These are phyloP conservation scores for Tephrocybe sp. DNA, from an alignment of 768 basidiomycete genomes.

Conservation along the genomic window DNA sequence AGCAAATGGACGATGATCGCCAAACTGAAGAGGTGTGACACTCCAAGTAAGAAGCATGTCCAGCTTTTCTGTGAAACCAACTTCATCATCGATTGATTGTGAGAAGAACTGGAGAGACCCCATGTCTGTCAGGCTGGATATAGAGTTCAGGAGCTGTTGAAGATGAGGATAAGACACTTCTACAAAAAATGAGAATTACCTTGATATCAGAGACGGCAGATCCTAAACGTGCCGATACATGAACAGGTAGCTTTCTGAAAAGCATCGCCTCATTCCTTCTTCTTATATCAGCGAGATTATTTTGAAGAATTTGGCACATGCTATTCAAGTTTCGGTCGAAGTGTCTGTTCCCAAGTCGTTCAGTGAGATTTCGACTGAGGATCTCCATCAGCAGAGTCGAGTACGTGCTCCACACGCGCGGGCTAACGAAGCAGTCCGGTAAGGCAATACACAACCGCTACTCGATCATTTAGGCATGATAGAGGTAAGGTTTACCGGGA, in stretches of 20 bases:
- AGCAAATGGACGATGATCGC: constrained; percentile 77
- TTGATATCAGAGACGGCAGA: constrained; percentile 59
- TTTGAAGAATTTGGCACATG: constrained; percentile 48
- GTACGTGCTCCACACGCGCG: constrained; percentile 63
- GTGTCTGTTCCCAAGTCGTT: constrained; percentile 28
- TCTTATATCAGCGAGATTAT: constrained; percentile 68
- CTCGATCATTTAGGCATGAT: neutral
- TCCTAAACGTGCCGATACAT: constrained; percentile 57
- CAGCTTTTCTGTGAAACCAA: constrained; percentile 64
- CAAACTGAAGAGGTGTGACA: constrained; percentile 78
- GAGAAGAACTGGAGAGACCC: constrained; percentile 58
- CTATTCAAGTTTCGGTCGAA: constrained; percentile 41
- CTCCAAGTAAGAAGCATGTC: constrained; percentile 79
- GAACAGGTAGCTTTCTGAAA: constrained; percentile 65
- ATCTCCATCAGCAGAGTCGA: constrained; percentile 45
- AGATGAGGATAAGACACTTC: constrained; percentile 1
- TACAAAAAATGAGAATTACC: constrained; percentile 24
- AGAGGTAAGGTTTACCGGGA: neutral
- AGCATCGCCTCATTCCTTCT: constrained; percentile 80
- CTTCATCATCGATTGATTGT: constrained; percentile 36
- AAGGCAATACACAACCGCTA: constrained; percentile 71
- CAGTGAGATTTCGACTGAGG: constrained; percentile 41
- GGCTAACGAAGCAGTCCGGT: constrained; percentile 75
- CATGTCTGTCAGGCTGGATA: constrained; percentile 66
- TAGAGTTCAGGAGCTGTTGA: constrained; percentile 70